A percentile compares a stretch with the other conserved stretches of the same genome.
Evolutionary conservation across 352 stramenopile species (phyloP).

Genomic region (Phytophthora ohioensis): DNA sequence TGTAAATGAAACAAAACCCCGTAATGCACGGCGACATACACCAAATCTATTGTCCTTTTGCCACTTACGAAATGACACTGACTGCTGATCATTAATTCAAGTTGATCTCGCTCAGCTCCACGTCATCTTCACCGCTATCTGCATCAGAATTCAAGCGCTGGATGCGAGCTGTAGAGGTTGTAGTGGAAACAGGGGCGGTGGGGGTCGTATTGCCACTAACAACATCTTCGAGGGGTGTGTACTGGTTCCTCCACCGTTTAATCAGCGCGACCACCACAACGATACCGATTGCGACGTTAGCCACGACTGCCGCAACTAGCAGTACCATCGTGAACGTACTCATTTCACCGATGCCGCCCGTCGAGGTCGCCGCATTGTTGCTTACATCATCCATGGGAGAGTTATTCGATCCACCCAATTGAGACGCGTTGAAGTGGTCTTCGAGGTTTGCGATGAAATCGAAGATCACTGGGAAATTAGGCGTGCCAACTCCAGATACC

Average conservation of each 20-base stretch:
- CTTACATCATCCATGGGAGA: constrained; percentile 11
- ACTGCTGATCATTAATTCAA: constrained; percentile 41
- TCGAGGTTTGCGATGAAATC: constrained; percentile 63
- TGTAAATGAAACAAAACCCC: constrained; percentile 10
- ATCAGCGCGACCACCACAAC: constrained; percentile 48
- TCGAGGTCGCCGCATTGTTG: constrained; percentile 19
- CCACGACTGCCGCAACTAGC: constrained; percentile 38
- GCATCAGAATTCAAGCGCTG: constrained; percentile 35
- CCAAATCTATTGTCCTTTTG: constrained; percentile 32
- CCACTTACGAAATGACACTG: constrained; percentile 15
- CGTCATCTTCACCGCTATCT: constrained; percentile 36
- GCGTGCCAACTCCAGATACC: constrained; percentile 83
- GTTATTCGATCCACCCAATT: constrained; percentile 20
- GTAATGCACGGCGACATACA: constrained; percentile 9
- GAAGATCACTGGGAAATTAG: constrained; percentile 80
- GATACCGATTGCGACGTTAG: constrained; percentile 43
- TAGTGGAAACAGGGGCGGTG: constrained; percentile 23
- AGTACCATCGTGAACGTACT: constrained; percentile 53
- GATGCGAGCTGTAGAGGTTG: constrained; percentile 15
- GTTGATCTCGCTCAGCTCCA: constrained; percentile 68
- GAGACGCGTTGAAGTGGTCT: constrained; percentile 59
- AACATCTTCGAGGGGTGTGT: constrained; percentile 52
- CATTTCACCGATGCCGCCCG: constrained; percentile 19
- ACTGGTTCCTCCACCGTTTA: constrained; percentile 70
- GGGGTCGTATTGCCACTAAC: constrained; percentile 18